phyloP scores from a whole-genome alignment of 768 basidiomycete species.

The Coprinellus micaceus region DNA sequence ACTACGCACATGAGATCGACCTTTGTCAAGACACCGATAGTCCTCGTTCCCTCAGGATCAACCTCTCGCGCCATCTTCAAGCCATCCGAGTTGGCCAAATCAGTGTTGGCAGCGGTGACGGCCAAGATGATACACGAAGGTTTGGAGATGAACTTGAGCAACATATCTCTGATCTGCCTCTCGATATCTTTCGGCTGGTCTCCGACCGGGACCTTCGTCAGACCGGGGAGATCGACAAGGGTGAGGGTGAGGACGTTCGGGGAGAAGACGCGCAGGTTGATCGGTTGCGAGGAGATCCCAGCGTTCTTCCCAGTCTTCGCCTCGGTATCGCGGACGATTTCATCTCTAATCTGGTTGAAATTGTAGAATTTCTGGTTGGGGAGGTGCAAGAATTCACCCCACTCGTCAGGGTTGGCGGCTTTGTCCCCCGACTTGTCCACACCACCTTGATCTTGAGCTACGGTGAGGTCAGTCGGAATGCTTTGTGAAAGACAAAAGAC shows the following conservation, averaged over 20 bases:
- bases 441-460: conserved; percentile 39
- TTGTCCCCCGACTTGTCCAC: conserved; percentile 58
- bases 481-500: background rate
- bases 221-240: conserved; percentile 93
- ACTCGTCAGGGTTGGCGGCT: conserved; percentile 87
- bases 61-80: conserved; percentile 94
- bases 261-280: conserved; percentile 96
- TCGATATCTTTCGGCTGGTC: conserved; percentile 98
- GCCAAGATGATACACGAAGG: conserved; percentile 96
- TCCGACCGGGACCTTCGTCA: conserved; percentile 93
- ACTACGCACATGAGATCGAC: conserved; percentile 92
- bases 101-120: conserved; percentile 92
- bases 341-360: conserved; percentile 93
- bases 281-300: conserved; percentile 94
- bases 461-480: conserved; percentile 15
- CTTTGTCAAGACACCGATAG: conserved; percentile 98
- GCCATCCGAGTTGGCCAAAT: conserved; percentile 98
- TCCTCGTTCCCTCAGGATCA: conserved; percentile 93
- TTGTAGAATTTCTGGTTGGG: conserved; percentile 98
- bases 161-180: conserved; percentile 95
- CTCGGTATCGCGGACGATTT: conserved; percentile 96
- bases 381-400: conserved; percentile 98
- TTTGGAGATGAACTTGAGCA: conserved; percentile 91
- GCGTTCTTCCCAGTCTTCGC: conserved; percentile 98
- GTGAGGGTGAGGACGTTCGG: conserved; percentile 97